A percentile compares a stretch with the other conserved stretches of the same genome.
These are phyloP conservation scores for Hypoxylon sp. DNA, from an alignment of 2,329 filamentous ascomycete genomes.

Conservation along the genomic window DNA sequence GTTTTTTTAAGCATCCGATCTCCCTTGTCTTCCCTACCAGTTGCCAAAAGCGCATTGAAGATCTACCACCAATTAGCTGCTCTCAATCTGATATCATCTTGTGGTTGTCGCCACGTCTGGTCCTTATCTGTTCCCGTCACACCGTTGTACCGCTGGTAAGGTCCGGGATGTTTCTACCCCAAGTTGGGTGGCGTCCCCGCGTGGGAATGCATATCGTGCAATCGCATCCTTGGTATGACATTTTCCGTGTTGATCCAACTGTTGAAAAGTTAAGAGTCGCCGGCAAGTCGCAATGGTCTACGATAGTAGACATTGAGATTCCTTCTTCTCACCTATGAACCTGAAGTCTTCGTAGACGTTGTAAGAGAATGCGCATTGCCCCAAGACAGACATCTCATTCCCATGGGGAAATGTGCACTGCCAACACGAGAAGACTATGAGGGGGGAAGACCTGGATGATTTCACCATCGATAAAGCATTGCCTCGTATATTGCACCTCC, in stretches of 20 bases:
- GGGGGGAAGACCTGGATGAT: conserved; percentile 22
- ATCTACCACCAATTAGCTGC: conserved; percentile 16
- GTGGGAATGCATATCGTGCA: conserved; percentile 23
- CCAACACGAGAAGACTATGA: not conserved
- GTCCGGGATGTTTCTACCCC: conserved; percentile 25
- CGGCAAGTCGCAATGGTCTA: not conserved
- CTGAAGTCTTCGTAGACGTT: conserved; percentile 1
- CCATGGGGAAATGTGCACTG: conserved; percentile 4
- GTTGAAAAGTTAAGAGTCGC: conserved; percentile 7
- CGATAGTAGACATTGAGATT: conserved; percentile 1
- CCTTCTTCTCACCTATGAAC: not conserved
- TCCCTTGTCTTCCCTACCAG: not conserved
- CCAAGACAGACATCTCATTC: conserved; percentile 6
- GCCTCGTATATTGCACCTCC: conserved; percentile 17
- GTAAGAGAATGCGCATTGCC: not conserved
- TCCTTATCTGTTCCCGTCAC: conserved; percentile 29
- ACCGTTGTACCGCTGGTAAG: conserved; percentile 9
- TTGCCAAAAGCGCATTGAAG: conserved; percentile 14
- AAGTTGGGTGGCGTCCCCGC: conserved; percentile 21
- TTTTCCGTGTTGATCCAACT: conserved; percentile 1
- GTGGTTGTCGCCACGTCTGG: conserved; percentile 24
- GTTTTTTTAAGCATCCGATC: not conserved
- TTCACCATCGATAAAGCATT: conserved; percentile 36
- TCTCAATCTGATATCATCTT: conserved; percentile 17
- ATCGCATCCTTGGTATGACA: conserved; percentile 20